Percentiles rank a stretch among this genome's conserved stretches.
phyloP scores from a whole-genome alignment of 805 yeast genomes.

The Kuraishia piskuri region DNA sequence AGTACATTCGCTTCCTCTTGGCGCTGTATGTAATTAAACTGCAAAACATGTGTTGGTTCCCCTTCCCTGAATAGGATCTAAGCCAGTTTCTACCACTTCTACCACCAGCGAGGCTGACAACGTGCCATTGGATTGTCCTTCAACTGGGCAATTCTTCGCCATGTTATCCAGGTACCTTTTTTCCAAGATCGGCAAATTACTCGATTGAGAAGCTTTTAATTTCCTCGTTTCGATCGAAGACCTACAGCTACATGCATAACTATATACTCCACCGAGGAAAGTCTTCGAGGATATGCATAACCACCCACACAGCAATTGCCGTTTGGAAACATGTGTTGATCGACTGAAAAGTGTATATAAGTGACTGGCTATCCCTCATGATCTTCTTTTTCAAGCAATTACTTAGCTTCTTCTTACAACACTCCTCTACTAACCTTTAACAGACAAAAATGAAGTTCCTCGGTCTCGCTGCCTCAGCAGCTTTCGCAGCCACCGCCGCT shows the following conservation, averaged over 20 bases:
- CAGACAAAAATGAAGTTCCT: neutral
- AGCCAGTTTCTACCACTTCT: neutral
- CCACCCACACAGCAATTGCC: too few relatives aligned
- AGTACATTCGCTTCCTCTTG: neutral
- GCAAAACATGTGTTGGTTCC: neutral
- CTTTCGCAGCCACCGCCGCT: conserved; percentile 7
- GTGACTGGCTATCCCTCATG: neutral
- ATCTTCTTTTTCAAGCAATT: too few relatives aligned
- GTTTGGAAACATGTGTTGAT: too few relatives aligned
- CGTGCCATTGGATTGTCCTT: neutral
- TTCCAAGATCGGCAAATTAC: neutral
- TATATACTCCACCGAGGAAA: too few relatives aligned
- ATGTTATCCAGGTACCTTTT: neutral
- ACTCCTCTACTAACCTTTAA: neutral
- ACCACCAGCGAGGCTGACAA: neutral
- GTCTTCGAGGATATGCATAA: too few relatives aligned
- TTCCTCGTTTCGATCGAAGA: neutral
- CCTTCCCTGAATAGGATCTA: neutral
- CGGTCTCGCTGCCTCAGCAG: conserved; percentile 1
- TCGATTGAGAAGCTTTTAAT: neutral
- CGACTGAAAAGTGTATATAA: neutral
- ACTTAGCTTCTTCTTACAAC: neutral
- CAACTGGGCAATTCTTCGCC: neutral
- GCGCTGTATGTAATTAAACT: neutral
- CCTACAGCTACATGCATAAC: neutral